A percentile compares a stretch with the other conserved stretches of the same genome.
phyloP scores from a whole-genome alignment of 176 grass and related monocot species.

The Eleusine coracana region DNA sequence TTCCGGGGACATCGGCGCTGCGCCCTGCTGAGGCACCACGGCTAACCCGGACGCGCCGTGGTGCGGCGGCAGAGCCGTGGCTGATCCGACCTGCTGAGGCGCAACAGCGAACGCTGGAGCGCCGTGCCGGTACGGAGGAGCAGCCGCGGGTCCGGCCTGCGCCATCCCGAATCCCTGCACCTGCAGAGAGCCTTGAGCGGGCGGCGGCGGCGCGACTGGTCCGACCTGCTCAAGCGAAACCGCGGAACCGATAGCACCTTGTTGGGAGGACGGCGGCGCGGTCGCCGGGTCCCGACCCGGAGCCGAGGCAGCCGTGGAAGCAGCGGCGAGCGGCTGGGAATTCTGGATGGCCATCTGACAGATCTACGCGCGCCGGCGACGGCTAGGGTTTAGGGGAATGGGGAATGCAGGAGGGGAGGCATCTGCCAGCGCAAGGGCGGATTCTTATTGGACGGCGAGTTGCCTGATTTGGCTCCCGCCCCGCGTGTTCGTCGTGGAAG shows the following conservation, averaged over 20 bases:
- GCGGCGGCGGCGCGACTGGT: background rate
- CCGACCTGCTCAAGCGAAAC: background rate
- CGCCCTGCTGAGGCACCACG: background rate
- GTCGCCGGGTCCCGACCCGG: background rate
- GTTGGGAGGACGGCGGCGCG: background rate
- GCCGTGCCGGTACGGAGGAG: background rate
- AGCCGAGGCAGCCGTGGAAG: background rate
- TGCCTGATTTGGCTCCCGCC: constrained; percentile 10
- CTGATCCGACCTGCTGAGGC: too few species aligned
- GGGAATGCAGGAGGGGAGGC: constrained; percentile 4
- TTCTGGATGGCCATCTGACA: background rate
- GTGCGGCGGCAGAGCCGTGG: too few species aligned
- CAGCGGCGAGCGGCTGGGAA: background rate
- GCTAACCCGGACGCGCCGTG: background rate
- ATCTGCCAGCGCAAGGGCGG: background rate
- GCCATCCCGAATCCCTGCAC: background rate
- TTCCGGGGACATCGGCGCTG: background rate
- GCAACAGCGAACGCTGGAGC: background rate
- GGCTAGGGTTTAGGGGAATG: constrained; percentile 33
- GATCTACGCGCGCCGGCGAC: constrained; percentile 7
- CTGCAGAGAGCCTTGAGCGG: background rate
- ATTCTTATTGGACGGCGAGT: constrained; percentile 10
- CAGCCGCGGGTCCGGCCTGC: background rate
- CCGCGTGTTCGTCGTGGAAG: constrained; percentile 29
- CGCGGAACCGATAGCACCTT: background rate